Conservation (phyloP, 305 asterid species). For the Fraxinus xanthoxyloides region DNA sequence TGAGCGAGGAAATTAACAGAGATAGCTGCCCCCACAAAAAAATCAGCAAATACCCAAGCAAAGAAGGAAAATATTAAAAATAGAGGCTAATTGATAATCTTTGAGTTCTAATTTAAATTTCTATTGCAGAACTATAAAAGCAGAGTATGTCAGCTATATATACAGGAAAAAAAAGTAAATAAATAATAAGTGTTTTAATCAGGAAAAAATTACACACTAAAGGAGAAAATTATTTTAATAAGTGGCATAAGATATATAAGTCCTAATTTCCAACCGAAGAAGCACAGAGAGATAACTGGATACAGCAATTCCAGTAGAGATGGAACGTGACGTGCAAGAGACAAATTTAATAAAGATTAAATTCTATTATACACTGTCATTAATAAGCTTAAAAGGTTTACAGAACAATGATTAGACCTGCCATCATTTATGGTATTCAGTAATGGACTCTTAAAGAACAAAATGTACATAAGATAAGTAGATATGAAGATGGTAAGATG, state of each 20-base stretch:
- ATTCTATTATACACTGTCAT: background rate
- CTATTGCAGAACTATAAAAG: background rate
- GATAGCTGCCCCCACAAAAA: background rate
- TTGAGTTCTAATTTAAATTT: background rate
- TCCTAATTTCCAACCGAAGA: background rate
- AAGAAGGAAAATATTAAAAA: background rate
- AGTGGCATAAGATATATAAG: background rate
- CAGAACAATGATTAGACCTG: background rate
- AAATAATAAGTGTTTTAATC: background rate
- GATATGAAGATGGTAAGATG: background rate
- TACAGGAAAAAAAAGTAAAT: background rate
- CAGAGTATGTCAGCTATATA: background rate
- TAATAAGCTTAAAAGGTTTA: background rate
- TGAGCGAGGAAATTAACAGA: background rate
- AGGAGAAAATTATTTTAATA: background rate
- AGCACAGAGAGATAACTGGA: background rate
- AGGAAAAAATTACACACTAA: background rate
- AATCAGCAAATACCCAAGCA: background rate
- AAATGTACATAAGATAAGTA: background rate
- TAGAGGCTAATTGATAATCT: background rate
- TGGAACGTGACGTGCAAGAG: background rate
- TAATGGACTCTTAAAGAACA: background rate
- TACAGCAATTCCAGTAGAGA: background rate
- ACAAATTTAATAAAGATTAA: background rate
- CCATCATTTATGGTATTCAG: background rate